Conservation (phyloP, 73 alveolate genomes). For the Symbiodinium pilosum region DNA sequence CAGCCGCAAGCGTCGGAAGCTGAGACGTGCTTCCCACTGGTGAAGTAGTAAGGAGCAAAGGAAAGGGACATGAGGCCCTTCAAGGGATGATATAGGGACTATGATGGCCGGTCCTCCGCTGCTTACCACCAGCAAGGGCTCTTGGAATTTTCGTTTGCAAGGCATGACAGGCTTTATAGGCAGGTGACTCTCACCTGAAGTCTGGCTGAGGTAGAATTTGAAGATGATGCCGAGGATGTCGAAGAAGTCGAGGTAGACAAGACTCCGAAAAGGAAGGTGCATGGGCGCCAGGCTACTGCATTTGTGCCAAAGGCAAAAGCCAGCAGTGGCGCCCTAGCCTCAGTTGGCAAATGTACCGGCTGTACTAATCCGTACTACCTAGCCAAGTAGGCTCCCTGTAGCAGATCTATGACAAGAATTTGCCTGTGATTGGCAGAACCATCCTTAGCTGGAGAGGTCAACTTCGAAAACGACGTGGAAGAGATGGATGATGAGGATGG, state of each 20-base stretch:
- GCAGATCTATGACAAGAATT: neutral
- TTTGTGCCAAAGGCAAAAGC: conserved; percentile 78
- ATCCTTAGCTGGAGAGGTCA: no score
- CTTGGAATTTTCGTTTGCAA: no score
- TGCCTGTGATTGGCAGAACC: no score
- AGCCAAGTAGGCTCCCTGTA: no score
- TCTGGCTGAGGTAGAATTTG: conserved; percentile 47
- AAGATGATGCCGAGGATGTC: conserved; percentile 32
- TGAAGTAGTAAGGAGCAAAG: no score
- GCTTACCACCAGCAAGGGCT: no score
- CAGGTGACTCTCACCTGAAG: neutral
- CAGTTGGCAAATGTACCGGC: no score
- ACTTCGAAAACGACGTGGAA: neutral
- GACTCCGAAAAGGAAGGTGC: conserved; percentile 59
- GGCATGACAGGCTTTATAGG: no score
- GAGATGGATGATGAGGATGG: neutral
- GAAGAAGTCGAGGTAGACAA: conserved; percentile 78
- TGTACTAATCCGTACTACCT: no score
- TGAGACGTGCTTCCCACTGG: no score
- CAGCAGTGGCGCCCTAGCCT: conserved; percentile 14
- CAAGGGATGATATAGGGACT: neutral
- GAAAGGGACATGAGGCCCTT: neutral
- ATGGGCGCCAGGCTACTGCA: conserved; percentile 70
- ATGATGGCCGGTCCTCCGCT: no score
- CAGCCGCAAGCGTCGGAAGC: neutral